Evolutionary conservation across 495 filamentous ascomycete genomes (phyloP).

Genomic region (Sporormia fimetaria): DNA sequence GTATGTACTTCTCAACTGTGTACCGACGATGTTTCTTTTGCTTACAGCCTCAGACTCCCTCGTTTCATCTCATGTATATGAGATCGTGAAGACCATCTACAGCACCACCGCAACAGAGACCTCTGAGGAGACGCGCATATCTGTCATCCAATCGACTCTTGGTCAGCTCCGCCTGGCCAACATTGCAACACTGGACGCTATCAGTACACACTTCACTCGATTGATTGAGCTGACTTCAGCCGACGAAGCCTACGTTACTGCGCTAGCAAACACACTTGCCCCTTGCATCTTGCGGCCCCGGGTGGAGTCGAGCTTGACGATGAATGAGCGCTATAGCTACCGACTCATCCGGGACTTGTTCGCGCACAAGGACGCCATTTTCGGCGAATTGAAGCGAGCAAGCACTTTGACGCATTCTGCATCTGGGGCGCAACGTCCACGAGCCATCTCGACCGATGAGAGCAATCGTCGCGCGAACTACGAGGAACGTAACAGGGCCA

Average conservation of each 20-base stretch:
- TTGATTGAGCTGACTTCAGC: constrained; percentile 94
- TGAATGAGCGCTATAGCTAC: constrained; percentile 89
- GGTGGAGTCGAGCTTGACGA: constrained; percentile 74
- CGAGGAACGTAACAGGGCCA: constrained; percentile 79
- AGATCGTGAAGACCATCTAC: constrained; percentile 97
- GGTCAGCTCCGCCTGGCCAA: constrained; percentile 92
- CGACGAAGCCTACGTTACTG: constrained; percentile 71
- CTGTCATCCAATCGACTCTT: constrained; percentile 89
- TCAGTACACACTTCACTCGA: constrained; percentile 95
- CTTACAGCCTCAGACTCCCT: constrained; percentile 61
- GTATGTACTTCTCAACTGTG: constrained; percentile 39
- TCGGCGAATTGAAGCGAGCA: constrained; percentile 81
- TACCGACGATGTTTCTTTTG: background rate
- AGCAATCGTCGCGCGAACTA: constrained; percentile 86
- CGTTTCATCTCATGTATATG: constrained; percentile 95
- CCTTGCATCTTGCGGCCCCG: constrained; percentile 83
- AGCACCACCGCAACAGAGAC: constrained; percentile 64
- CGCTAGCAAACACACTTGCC: constrained; percentile 66
- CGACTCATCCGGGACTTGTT: constrained; percentile 90
- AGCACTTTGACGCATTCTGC: constrained; percentile 18
- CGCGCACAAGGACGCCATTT: constrained; percentile 85
- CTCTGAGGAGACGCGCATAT: constrained; percentile 59
- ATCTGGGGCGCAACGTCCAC: constrained; percentile 43
- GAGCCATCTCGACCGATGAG: constrained; percentile 91
- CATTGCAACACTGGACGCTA: constrained; percentile 94